phyloP scores from a whole-genome alignment of 225 moss, liverwort and hornwort genomes.

The Polytrichum commune region DNA sequence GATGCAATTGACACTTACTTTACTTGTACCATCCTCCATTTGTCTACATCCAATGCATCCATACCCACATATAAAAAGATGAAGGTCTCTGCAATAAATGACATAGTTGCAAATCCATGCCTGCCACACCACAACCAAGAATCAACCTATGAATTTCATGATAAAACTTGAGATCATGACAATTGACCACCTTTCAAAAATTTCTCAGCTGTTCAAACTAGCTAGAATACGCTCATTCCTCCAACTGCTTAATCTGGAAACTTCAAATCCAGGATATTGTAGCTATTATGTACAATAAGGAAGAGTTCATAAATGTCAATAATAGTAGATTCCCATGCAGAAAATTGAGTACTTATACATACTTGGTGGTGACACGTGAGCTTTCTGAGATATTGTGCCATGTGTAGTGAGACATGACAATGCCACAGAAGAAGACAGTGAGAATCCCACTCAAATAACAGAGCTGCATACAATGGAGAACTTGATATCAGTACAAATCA shows the following conservation, averaged over 20 bases:
- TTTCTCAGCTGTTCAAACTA: too few species aligned
- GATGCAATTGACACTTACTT: constrained; percentile 11
- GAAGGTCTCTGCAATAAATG: constrained; percentile 76
- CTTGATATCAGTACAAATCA: neutral
- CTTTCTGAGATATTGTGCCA: constrained; percentile 85
- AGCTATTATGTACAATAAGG: too few species aligned
- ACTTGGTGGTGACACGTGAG: constrained; percentile 65
- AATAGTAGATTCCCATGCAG: too few species aligned
- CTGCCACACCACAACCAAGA: constrained; percentile 16
- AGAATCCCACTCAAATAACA: constrained; percentile 75
- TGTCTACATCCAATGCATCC: constrained; percentile 76
- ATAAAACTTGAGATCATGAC: too few species aligned
- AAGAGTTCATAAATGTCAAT: too few species aligned
- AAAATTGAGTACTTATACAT: neutral
- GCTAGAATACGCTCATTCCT: too few species aligned
- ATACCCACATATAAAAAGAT: constrained; percentile 82
- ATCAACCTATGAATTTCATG: too few species aligned
- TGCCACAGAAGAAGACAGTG: constrained; percentile 83
- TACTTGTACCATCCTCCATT: constrained; percentile 45
- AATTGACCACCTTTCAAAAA: too few species aligned
- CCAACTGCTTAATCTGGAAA: too few species aligned
- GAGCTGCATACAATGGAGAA: constrained; percentile 30
- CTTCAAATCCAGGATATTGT: too few species aligned
- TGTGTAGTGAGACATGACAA: constrained; percentile 86
- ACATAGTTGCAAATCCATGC: constrained; percentile 84